Conservation (phyloP, 805 yeast genomes). For the Isabelozyma pseudorhagii region DNA sequence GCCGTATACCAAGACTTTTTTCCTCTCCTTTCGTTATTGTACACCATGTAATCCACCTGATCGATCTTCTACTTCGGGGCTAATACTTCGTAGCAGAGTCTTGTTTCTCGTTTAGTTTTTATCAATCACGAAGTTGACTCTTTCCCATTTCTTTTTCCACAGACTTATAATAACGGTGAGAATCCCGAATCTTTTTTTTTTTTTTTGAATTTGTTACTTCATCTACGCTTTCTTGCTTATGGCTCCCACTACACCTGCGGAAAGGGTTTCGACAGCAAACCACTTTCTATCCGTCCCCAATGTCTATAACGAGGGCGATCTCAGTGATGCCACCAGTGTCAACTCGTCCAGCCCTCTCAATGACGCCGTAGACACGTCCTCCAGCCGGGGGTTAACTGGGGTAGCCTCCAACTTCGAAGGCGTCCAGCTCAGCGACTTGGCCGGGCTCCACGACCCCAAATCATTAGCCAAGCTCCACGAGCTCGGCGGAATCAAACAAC, state of each 20-base stretch:
- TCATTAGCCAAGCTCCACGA: constrained; percentile 41
- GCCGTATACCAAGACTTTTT: too few species aligned
- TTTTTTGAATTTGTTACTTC: too few species aligned
- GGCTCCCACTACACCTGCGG: constrained; percentile 9
- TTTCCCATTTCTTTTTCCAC: neutral
- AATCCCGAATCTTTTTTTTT: neutral
- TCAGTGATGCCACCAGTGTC: constrained; percentile 7
- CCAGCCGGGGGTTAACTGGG: neutral
- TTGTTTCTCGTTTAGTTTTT: neutral
- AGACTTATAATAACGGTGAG: neutral
- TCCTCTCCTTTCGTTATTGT: too few species aligned
- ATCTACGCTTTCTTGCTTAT: neutral
- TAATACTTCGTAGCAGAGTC: too few species aligned
- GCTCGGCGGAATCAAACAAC: constrained; percentile 45
- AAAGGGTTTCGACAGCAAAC: constrained; percentile 1
- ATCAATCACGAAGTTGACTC: neutral
- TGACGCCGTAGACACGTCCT: neutral
- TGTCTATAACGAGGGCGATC: neutral
- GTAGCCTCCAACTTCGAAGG: constrained; percentile 4
- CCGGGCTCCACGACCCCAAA: constrained; percentile 61
- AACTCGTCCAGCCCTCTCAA: constrained; percentile 10
- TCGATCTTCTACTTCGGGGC: too few species aligned
- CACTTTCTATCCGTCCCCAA: neutral
- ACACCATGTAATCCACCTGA: too few species aligned
- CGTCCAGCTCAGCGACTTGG: constrained; percentile 27